phyloP scores from a whole-genome alignment of 2,329 filamentous ascomycete genomes.

The Celoporthe dispersa region DNA sequence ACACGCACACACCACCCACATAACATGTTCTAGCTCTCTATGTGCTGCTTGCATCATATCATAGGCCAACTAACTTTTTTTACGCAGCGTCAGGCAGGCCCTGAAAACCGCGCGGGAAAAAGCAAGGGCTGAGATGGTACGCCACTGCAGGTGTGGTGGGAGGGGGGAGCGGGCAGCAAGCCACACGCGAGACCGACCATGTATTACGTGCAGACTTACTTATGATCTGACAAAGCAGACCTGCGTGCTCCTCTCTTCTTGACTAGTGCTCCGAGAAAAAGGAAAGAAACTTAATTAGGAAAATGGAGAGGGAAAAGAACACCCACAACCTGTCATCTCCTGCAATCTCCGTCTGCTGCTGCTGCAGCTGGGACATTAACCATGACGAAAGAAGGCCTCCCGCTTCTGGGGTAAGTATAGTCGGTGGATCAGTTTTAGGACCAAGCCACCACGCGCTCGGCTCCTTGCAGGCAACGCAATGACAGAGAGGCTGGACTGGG shows the following conservation, averaged over 20 bases:
- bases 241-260: neutral
- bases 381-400: neutral
- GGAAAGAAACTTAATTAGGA: neutral
- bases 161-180: neutral
- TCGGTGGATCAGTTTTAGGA: neutral
- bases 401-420: neutral
- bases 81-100: neutral
- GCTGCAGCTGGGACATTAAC: neutral
- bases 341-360: neutral
- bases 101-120: neutral
- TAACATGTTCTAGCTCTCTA: too few species aligned
- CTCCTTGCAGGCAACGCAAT: neutral
- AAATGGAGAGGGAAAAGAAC: neutral
- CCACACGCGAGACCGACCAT: neutral
- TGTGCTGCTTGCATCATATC: too few species aligned
- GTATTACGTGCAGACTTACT: neutral
- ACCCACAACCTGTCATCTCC: neutral
- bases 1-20: neutral
- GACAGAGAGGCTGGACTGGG: neutral
- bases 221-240: neutral
- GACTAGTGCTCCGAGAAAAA: too few species aligned
- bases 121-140: neutral
- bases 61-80: neutral
- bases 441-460: neutral
- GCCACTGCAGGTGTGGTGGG: neutral